A percentile compares a stretch with the other conserved stretches of the same genome.
phyloP scores from a whole-genome alignment of 1,139 yeast genomes.

The Nakaseomyces uthaithaninus region DNA sequence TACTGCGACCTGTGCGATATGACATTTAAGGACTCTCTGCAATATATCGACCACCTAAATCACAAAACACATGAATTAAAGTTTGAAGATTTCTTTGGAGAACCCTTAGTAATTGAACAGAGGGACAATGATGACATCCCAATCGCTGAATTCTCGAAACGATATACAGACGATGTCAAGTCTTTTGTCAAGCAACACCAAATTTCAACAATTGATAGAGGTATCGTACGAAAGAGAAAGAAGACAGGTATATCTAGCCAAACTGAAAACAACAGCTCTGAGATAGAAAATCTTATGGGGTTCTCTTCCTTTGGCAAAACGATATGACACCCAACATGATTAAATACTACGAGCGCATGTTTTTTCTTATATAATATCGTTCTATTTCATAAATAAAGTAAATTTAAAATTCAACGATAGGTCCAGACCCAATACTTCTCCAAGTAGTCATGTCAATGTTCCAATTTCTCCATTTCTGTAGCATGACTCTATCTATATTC shows the following conservation, averaged over 20 bases:
- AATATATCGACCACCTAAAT: conserved; percentile 76
- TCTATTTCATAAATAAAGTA: too few relatives aligned
- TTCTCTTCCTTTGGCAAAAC: conserved; percentile 42
- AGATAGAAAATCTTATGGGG: conserved; percentile 43
- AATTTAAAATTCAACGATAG: conserved; percentile 42
- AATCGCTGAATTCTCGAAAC: conserved; percentile 31
- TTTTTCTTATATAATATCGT: too few relatives aligned
- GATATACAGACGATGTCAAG: conserved; percentile 22
- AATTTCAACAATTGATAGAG: conserved; percentile 11
- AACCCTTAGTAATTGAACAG: conserved; percentile 25
- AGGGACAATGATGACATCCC: conserved; percentile 33
- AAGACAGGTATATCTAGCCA: conserved; percentile 12
- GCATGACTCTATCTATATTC: conserved; percentile 28
- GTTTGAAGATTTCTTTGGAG: conserved; percentile 33
- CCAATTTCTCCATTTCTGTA: conserved; percentile 73
- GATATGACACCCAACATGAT: too few relatives aligned
- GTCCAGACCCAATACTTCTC: conserved; percentile 61
- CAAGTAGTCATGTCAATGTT: conserved; percentile 78
- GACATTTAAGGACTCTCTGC: conserved; percentile 73
- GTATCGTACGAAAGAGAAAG: conserved; percentile 15
- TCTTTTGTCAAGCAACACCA: conserved; percentile 19
- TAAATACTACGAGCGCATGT: too few relatives aligned
- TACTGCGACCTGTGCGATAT: conserved; percentile 72
- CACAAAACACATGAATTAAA: conserved; percentile 49
- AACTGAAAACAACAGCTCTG: conserved; percentile 10